phyloP scores from a whole-genome alignment of 2,329 filamentous ascomycete species.

The Emergomyces pasteurianus region DNA sequence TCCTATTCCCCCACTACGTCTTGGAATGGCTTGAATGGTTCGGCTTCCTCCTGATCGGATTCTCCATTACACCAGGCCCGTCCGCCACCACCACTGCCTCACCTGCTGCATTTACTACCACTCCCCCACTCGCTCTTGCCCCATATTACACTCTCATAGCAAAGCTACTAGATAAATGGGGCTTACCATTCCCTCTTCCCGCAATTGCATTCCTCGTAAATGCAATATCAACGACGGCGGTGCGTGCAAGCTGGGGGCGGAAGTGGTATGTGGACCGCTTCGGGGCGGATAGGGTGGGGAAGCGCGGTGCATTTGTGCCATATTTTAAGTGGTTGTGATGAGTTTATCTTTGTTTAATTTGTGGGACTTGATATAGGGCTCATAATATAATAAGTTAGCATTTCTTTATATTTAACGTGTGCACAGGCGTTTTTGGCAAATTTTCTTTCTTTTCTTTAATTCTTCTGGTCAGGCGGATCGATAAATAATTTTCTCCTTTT shows the following conservation, averaged over 20 bases:
- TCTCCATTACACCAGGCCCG: constrained; percentile 17
- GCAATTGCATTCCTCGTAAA: constrained; percentile 75
- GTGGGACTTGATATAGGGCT: background rate
- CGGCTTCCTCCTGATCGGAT: constrained; percentile 61
- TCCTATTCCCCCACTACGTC: constrained; percentile 90
- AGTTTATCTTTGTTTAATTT: background rate
- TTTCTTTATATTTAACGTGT: background rate
- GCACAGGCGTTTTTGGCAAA: too few relatives aligned
- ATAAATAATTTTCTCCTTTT: too few relatives aligned
- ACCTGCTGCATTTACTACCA: constrained; percentile 2
- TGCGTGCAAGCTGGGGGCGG: constrained; percentile 67
- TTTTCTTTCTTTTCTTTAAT: too few relatives aligned
- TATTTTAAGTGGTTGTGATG: constrained; percentile 32
- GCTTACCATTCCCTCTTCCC: constrained; percentile 50
- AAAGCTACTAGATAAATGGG: constrained; percentile 15
- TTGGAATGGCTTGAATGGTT: constrained; percentile 95
- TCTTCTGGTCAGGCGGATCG: too few relatives aligned
- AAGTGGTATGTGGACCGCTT: constrained; percentile 83
- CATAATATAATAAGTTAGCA: background rate
- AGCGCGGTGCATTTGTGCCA: constrained; percentile 62
- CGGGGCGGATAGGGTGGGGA: constrained; percentile 66
- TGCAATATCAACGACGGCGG: constrained; percentile 80
- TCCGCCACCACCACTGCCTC: background rate
- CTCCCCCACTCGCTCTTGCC: constrained; percentile 19
- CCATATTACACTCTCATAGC: constrained; percentile 27